phyloP scores from a whole-genome alignment of 176 grass and related monocot genomes.

The Panicum miliaceum region DNA sequence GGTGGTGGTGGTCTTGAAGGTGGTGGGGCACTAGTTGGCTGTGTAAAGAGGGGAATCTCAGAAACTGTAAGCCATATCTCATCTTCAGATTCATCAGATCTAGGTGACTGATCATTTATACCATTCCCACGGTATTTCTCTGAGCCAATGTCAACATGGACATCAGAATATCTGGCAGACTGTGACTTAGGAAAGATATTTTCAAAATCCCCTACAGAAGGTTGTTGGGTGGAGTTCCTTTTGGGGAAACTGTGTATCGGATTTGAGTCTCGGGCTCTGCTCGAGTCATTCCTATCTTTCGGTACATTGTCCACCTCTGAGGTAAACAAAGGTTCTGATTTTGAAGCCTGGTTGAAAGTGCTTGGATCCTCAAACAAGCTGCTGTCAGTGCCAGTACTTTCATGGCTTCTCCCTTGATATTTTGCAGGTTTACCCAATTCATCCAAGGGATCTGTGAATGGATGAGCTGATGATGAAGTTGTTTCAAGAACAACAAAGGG shows the following conservation, averaged over 20 bases:
- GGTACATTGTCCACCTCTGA: constrained; percentile 46
- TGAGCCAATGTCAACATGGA: constrained; percentile 59
- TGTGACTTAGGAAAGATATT: constrained; percentile 65
- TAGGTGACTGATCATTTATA: constrained; percentile 68
- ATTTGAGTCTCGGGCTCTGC: constrained; percentile 47
- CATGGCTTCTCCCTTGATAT: constrained; percentile 50
- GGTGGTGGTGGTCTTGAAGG: constrained; percentile 85
- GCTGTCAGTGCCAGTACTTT: constrained; percentile 35
- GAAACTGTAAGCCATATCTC: constrained; percentile 94
- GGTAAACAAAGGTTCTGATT: constrained; percentile 60
- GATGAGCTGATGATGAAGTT: constrained; percentile 55
- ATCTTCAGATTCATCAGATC: constrained; percentile 67
- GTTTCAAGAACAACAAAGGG: constrained; percentile 89
- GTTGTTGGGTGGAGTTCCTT: constrained; percentile 51
- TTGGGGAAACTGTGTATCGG: constrained; percentile 55
- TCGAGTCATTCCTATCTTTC: constrained; percentile 51
- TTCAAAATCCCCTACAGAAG: constrained; percentile 64
- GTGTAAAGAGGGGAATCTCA: constrained; percentile 97
- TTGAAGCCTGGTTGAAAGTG: constrained; percentile 54
- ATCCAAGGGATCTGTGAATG: constrained; percentile 69
- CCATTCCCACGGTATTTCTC: constrained; percentile 54
- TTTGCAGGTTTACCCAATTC: constrained; percentile 49
- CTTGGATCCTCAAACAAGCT: constrained; percentile 63
- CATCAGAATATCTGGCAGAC: constrained; percentile 57
- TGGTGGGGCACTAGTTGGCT: constrained; percentile 84